phyloP scores from a whole-genome alignment of 768 basidiomycete genomes.

The Amanita muscaria region DNA sequence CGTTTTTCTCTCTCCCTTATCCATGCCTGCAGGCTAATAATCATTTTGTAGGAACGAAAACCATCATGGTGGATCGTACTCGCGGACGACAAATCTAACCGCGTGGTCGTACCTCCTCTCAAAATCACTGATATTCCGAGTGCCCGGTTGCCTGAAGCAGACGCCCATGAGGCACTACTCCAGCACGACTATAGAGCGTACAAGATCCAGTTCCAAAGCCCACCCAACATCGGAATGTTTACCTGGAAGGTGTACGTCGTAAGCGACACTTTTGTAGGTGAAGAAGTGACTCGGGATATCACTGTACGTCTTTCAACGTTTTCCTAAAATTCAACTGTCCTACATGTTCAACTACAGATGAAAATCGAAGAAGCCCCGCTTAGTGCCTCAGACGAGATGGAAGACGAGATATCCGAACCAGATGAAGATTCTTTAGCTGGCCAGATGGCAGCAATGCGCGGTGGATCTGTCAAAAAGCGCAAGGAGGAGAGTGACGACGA shows the following conservation, averaged over 20 bases:
- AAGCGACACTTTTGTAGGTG: conserved; percentile 85
- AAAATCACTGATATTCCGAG: conserved; percentile 76
- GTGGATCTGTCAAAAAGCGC: conserved; percentile 71
- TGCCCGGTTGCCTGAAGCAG: conserved; percentile 28
- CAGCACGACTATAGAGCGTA: conserved; percentile 68
- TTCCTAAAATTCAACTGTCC: conserved; percentile 8
- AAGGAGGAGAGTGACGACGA: conserved; percentile 40
- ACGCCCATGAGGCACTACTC: conserved; percentile 2
- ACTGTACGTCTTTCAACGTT: conserved; percentile 39
- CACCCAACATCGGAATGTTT: conserved; percentile 72
- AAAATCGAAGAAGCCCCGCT: conserved; percentile 70
- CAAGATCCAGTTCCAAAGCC: conserved; percentile 93
- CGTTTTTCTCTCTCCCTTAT: conserved; percentile 18
- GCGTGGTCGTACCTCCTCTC: conserved; percentile 80
- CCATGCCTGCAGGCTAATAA: neutral
- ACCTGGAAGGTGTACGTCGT: conserved; percentile 83
- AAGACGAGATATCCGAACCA: conserved; percentile 96
- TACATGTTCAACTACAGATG: conserved; percentile 43
- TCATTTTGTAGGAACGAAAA: conserved; percentile 59
- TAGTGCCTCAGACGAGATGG: conserved; percentile 49
- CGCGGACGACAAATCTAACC: conserved; percentile 77
- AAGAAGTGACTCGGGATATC: conserved; percentile 64
- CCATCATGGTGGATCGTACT: conserved; percentile 90
- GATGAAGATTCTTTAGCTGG: conserved; percentile 95
- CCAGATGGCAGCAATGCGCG: conserved; percentile 96